These are phyloP conservation scores for Heterobasidion irregulare DNA, from an alignment of 1,284 basidiomycete genomes.

Conservation along the genomic window DNA sequence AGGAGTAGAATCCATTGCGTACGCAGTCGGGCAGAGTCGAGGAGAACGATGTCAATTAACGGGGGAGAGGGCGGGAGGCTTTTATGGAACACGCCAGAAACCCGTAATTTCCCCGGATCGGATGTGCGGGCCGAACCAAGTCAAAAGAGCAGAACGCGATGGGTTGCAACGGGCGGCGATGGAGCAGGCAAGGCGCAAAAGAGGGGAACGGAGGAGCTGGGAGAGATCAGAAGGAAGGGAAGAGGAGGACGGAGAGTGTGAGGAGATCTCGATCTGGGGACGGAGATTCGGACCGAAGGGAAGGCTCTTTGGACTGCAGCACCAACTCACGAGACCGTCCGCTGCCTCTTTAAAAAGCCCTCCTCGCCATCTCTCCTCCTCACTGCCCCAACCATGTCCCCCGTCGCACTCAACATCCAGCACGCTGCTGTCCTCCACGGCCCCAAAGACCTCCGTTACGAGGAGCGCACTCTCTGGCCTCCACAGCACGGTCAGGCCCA, in stretches of 20 bases:
- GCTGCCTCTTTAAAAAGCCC: conserved; percentile 16
- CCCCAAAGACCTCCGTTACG: conserved; percentile 63
- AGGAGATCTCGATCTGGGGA: conserved; percentile 2
- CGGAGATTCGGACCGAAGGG: conserved; percentile 11
- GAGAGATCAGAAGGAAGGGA: conserved; percentile 2
- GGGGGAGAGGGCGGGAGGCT: conserved; percentile 1
- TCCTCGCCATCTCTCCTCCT: conserved; percentile 11
- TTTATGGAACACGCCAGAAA: conserved; percentile 1
- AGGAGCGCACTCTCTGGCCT: conserved; percentile 58
- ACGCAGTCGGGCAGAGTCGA: neutral
- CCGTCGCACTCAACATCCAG: conserved; percentile 44
- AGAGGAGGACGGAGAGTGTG: neutral
- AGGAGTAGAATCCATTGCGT: conserved; percentile 36
- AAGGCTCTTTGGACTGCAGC: neutral
- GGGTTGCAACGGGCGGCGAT: neutral
- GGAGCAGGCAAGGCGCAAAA: neutral
- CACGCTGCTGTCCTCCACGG: conserved; percentile 66
- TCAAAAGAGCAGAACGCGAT: neutral
- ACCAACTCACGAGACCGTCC: conserved; percentile 8
- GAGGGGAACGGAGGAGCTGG: neutral
- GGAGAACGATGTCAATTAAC: neutral
- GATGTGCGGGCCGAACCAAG: conserved; percentile 13
- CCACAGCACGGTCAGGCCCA: conserved; percentile 65
- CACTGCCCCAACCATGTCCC: conserved; percentile 38
- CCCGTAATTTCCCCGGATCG: conserved; percentile 22